Base-by-base conservation (phyloP, 2,329 filamentous ascomycete genomes). In the Tolypocladium capitatum region DNA sequence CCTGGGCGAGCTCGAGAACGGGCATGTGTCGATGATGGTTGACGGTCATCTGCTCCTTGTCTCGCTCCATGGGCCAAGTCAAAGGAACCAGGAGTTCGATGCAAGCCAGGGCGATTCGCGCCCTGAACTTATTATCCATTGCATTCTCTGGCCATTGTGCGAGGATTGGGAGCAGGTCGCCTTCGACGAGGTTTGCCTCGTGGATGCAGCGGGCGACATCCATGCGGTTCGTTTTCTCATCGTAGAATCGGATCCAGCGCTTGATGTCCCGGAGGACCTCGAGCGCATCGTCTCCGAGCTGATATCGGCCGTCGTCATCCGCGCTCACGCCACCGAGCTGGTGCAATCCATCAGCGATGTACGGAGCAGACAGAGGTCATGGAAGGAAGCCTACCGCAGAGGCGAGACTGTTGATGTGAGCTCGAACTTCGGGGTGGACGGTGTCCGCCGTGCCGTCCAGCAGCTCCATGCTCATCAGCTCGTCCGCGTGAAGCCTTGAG, bases 11-110 rank as follows among this genome's bases (percentile, higher is more conserved):
- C 63, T 92, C 84, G 20, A 98, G 75, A 48, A 92, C 92, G 1
- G 92, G 89, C 36, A 90, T 78, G 67, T 98, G 92, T 49, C 88
- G 80, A 62, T 95, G 85, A 63, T 97, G 88, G 62, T 98, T 97
- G 57, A 89, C 72, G 4, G 89, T 97, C 78, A 92, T 91, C 59
- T 84, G 78, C 50, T 84, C 81, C 52, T 79, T 74, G 50, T 90
- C 81, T 55, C 81, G 78, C 52, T 95, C 87, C 59, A 95, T 75
- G 0, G 92, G 91, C 91, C 91, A 97, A 18, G 92, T 98, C 59
- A 98, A 69, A 5, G 90, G 89, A 1, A 94, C 87, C 60, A 98
- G 76, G 43, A 98, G 71, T 67, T 98, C 91, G 65, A 95, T 74
- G 66, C 88, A 94, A 48, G 88, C 84, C 55, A 97, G 71, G 3